phyloP scores from a whole-genome alignment of 169 alveolate species.

The Plasmodium adleri region DNA sequence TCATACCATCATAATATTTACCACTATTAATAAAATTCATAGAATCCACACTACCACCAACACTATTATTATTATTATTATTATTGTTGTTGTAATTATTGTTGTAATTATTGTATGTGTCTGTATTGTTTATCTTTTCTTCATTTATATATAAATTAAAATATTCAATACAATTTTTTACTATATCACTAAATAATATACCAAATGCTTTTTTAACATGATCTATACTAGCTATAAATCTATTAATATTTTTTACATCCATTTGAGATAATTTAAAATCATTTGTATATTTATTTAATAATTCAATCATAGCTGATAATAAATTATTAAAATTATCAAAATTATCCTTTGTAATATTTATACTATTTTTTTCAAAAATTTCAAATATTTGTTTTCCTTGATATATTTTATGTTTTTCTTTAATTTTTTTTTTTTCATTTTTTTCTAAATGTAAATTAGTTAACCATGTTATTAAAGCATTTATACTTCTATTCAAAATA shows the following conservation, averaged over 20 bases:
- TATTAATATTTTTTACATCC: conserved; percentile 77
- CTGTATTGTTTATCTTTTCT: conserved; percentile 63
- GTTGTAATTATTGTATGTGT: neutral
- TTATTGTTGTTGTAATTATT: too few species aligned
- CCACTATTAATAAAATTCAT: neutral
- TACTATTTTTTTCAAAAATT: conserved; percentile 48
- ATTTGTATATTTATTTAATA: conserved; percentile 63
- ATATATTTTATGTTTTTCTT: conserved; percentile 74
- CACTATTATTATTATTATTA: too few species aligned
- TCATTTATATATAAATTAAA: conserved; percentile 79
- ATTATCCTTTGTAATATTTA: conserved; percentile 64
- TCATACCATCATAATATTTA: conserved; percentile 71
- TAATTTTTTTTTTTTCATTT: conserved; percentile 60
- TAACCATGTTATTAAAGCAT: conserved; percentile 55
- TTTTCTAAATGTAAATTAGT: conserved; percentile 38
- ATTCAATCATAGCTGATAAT: conserved; percentile 50
- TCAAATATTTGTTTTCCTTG: conserved; percentile 72
- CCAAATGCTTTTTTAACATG: conserved; percentile 78
- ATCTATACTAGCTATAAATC: conserved; percentile 79
- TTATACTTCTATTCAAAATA: conserved; percentile 64
- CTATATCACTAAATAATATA: conserved; percentile 78
- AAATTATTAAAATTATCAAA: conserved; percentile 47
- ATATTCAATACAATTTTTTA: conserved; percentile 78
- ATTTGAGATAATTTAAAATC: conserved; percentile 77
- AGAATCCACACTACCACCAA: conserved; percentile 1